These are phyloP conservation scores for Meyerozyma carpophila DNA, from an alignment of 1,139 yeast genomes.

Conservation along the genomic window DNA sequence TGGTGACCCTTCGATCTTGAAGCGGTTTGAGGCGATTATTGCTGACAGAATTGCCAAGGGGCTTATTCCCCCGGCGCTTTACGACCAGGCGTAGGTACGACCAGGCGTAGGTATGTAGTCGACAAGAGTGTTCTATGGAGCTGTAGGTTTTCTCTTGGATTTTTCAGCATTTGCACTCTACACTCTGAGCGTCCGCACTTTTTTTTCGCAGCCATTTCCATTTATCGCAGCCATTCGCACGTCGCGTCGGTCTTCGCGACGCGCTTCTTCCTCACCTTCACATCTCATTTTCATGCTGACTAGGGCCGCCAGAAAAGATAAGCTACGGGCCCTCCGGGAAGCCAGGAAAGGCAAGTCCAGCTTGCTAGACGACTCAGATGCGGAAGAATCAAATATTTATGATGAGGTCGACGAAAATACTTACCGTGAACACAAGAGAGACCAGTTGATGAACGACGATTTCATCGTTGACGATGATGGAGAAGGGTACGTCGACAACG, in stretches of 20 bases:
- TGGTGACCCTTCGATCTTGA: constrained; percentile 15
- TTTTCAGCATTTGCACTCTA: too few relatives aligned
- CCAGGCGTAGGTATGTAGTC: not conserved
- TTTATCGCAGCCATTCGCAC: not conserved
- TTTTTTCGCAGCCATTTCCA: not conserved
- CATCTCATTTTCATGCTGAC: constrained; percentile 20
- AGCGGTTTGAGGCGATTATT: constrained; percentile 15
- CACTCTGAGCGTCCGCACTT: too few relatives aligned
- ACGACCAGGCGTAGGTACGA: constrained; percentile 3
- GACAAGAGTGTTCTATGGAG: too few relatives aligned
- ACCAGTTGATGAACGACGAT: constrained; percentile 80
- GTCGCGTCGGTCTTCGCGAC: constrained; percentile 1
- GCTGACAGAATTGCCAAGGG: constrained; percentile 17
- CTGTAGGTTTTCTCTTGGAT: too few relatives aligned
- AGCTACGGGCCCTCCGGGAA: constrained; percentile 34
- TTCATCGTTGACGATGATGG: constrained; percentile 93
- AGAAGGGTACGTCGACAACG: constrained; percentile 85
- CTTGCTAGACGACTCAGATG: constrained; percentile 15
- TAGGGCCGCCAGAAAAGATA: constrained; percentile 26
- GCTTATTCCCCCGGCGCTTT: constrained; percentile 9
- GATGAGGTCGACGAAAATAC: constrained; percentile 85
- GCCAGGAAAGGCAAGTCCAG: constrained; percentile 35
- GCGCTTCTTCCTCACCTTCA: not conserved
- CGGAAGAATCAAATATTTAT: constrained; percentile 44
- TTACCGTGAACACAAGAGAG: constrained; percentile 69